Evolutionary conservation across 768 basidiomycete species (phyloP).

Genomic region (Suillus brevipes): DNA sequence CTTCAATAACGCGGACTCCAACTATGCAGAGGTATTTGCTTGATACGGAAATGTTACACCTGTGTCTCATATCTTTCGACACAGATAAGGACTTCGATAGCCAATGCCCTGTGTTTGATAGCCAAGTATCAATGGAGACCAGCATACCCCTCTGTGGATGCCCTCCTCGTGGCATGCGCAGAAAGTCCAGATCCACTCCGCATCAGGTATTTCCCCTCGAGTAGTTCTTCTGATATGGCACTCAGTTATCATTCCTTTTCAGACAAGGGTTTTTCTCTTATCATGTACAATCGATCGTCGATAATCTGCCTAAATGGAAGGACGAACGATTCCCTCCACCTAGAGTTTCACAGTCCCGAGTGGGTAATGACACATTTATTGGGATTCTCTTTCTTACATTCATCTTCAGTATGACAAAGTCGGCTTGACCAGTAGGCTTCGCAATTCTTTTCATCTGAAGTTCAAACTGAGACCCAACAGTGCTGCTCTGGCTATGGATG

Average conservation of each 20-base stretch:
- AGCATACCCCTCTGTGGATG: constrained; percentile 53
- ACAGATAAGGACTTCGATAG: constrained; percentile 70
- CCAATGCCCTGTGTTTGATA: constrained; percentile 61
- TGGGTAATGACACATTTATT: constrained; percentile 23
- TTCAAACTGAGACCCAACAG: constrained; percentile 39
- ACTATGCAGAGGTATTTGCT: constrained; percentile 74
- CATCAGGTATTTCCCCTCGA: constrained; percentile 46
- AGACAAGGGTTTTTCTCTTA: constrained; percentile 59
- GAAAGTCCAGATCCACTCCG: constrained; percentile 56
- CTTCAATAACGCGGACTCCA: constrained; percentile 75
- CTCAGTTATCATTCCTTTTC: constrained; percentile 7
- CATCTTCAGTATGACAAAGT: constrained; percentile 77
- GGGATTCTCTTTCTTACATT: constrained; percentile 15
- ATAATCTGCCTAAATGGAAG: constrained; percentile 66
- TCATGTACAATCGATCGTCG: constrained; percentile 56
- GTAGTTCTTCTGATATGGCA: neutral
- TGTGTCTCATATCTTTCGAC: constrained; percentile 3
- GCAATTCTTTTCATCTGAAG: constrained; percentile 2
- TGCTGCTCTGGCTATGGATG: constrained; percentile 79
- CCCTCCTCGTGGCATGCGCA: constrained; percentile 57
- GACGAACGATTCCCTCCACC: constrained; percentile 81
- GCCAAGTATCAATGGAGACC: constrained; percentile 68
- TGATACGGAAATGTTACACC: neutral
- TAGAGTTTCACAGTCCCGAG: constrained; percentile 80
- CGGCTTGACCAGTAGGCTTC: constrained; percentile 70